Base-by-base conservation (phyloP, 1,284 basidiomycete species). In the Sanguinoderma infundibulare region DNA sequence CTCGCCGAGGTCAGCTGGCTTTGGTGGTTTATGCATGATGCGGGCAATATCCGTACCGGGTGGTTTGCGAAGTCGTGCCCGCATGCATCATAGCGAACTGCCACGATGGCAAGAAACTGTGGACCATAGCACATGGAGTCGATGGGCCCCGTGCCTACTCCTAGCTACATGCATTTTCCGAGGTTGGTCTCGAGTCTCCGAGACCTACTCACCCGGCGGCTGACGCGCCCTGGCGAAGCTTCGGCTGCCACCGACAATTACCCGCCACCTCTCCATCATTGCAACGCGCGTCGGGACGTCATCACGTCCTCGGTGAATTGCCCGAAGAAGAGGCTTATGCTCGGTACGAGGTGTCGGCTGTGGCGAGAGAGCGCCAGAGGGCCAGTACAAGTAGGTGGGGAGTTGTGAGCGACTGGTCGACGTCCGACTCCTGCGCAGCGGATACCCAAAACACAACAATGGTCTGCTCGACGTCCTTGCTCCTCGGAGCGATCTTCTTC, bases 311-410 rank as follows among this genome's bases (percentile, higher is more conserved):
- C 24, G n/a, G 49, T n/a, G 49, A 14, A 53, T 20, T 32, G 36
- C 50, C 69, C 66, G 67, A 71, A 51, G 60, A 60, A 69, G 52
- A 67, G 69, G 61, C 69, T 60, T 59, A 66, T 67, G 65, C 60
- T 68, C 69, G 69, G 69, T 55, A 26, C 28, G 38, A 28, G 42
- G 32, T 55, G 49, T 8, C 39, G 34, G 38, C 30, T 58, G 22
- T 44, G 36, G 32, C 44, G 10, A 35, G 38, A 39, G 28, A 46
- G 44, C 12, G 42, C 34, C 2, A 17, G 35, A 24, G 52, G 26
- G 9, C 22, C 24, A 26, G 40, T 64, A 62, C 60, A 62, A 64
- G 62, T 67, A 65, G 44, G 36, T 15, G 24, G 20, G 15, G n/a
- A 46, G 22, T 10, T 42, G 42, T 5, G 32, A 10, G 15, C 20